Base-by-base conservation (phyloP, 1,139 yeast genomes). In the Blastobotrys persicus region DNA sequence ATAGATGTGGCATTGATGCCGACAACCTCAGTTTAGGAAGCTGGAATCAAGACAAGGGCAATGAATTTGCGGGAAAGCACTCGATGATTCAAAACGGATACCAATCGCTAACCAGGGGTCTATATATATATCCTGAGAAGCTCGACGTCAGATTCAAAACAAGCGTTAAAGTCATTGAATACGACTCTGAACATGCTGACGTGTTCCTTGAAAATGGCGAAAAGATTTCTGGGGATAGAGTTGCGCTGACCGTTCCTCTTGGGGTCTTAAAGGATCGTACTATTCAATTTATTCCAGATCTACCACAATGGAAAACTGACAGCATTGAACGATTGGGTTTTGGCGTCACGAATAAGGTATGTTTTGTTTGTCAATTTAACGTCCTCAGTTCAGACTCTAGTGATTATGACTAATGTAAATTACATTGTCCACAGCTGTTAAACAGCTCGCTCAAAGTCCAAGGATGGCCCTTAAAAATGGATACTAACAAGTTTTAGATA, bases 41-140 rank as follows among this genome's bases (percentile, higher is more conserved):
- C 26, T 72, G 76, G 76, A 71, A 71, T 39, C 75, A 72, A 45
- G 74, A 72, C 42, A 71, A 70, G 23, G 70, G 69, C 3, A 65
- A 69, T 44, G 67, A 71, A 45, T 71, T 73, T 48, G 63, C 71
- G 1, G 76, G 76, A 1, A 61, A 63, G 11, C 73, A 70, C 48
- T 65, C 72, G 0, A 68, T 70, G 64, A 57, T 71, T 4, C 61
- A 67, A 16, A 63, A 66, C 44, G 74, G 74, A 1, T 69, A 65
- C 57, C 61, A 63, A 55, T 59, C 69, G 1, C 56, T 72, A 11
- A 64, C 69, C 3, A 60, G 71, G 2, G 76, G 75, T 6, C 56
- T 72, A n/a, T 71, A 71, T 47, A 55, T 69, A 2, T 65, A 65
- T 23, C 74, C 75, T 1, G 64, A 63, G 12, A 67, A 66, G 56